Conservation (phyloP, 129 eudicot genomes). For the Mikania micrantha region DNA sequence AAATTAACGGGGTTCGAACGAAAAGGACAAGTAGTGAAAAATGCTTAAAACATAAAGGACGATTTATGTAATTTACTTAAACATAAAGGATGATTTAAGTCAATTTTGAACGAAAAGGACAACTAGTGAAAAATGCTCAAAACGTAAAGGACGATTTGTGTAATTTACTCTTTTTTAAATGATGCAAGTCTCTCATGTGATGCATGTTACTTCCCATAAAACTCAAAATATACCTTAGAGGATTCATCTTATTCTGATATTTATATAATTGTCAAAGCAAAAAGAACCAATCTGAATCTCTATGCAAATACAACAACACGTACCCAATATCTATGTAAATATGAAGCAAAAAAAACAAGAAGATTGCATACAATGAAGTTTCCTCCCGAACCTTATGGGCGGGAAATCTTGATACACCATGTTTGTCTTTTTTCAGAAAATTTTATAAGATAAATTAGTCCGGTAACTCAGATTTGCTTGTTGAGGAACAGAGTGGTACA, state of each 20-base stretch:
- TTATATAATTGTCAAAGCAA: conserved; percentile 11
- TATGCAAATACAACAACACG: conserved; percentile 15
- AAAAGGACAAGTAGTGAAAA: too few relatives aligned
- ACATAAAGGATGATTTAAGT: too few relatives aligned
- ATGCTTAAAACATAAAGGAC: too few relatives aligned
- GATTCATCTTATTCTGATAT: neutral
- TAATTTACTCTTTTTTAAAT: too few relatives aligned
- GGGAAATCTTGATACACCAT: neutral
- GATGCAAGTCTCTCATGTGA: conserved; percentile 4
- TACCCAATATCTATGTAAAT: conserved; percentile 14
- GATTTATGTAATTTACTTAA: too few relatives aligned
- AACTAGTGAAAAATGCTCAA: too few relatives aligned
- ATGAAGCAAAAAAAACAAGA: conserved; percentile 6
- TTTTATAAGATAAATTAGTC: neutral
- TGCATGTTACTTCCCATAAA: conserved; percentile 9
- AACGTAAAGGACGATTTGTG: too few relatives aligned
- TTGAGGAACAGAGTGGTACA: conserved; percentile 59
- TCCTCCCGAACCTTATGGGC: conserved; percentile 6
- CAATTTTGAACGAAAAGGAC: too few relatives aligned
- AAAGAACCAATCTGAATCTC: conserved; percentile 11
- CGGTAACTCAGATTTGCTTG: conserved; percentile 29
- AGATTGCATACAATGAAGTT: conserved; percentile 14
- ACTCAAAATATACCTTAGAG: neutral
- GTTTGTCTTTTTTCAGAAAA: neutral
- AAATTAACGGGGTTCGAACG: too few relatives aligned